Base-by-base conservation (phyloP, 108 stramenopile species). In the Cyclotella atomus region DNA sequence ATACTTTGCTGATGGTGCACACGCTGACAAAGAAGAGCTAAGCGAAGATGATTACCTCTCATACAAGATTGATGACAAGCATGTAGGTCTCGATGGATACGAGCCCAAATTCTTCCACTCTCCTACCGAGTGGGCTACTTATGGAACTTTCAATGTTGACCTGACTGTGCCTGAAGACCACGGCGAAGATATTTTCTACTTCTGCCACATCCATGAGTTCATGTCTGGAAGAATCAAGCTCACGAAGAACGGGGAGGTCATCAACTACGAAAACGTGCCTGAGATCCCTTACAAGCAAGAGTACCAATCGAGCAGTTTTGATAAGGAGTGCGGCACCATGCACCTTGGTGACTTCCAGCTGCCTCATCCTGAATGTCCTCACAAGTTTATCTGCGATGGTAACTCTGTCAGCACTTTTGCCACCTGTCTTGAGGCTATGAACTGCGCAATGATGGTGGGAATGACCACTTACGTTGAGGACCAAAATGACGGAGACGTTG, bases 101-200 rank as follows among this genome's bases (percentile, higher is more conserved):
- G 94, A 95, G 57, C 91, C 92, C 20, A 41, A 76, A 47, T 97
- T 97, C 65, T 94, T 91, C 65, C 73, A 75, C 67, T 88, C 89
- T 12, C 52, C 81, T 0, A 83, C 65, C 28, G 89, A 89, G 20
- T 97, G 96, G 96, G n/a, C 70, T 2, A 82, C 36, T 1, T 74
- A 53, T 29, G 83, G 81, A 8, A 56, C 70, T 29, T 95, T 89
- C 80, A 81, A 69, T 46, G 45, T 87, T 87, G 46, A 32, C 78
- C 79, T 72, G 2, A 72, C 46, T 2, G 29, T 62, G 3, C 81
- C 86, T 29, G 55, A 57, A 1, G 59, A 71, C 34, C 60, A 72
- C 20, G 73, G 73, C n/a, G 27, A 88, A 69, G 96, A 97, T 71
- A 85, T 97, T 36, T 97, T 97, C 59, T 95, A 95, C 77, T 97